Base-by-base conservation (phyloP, 495 filamentous ascomycete species). In the Penicillium malachiteum region DNA sequence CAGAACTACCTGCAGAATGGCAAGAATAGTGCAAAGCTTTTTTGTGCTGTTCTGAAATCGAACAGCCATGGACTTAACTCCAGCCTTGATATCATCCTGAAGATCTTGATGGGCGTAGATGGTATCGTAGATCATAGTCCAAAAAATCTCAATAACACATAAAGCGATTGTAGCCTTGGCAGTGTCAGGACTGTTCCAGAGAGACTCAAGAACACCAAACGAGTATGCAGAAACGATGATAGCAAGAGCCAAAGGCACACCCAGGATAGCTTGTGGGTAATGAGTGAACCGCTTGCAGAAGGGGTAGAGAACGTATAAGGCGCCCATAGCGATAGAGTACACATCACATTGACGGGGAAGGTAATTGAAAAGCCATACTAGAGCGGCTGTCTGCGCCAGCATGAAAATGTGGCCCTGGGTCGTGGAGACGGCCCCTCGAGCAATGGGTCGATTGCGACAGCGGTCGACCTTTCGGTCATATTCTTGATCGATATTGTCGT, bases 51-150 rank as follows among this genome's bases (percentile, higher is more conserved):
- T 12, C 16, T 52, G 37, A 34, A 57, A 45, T 8, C 48, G 48
- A 10, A 79, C 57, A 11, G 75, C 76, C 63, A 74, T 64, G 18
- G 56, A 57, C 56, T 67, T 69, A 8, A 80, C 67, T 0, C 76
- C 75, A 0, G 62, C 70, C 37, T 73, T 68, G 21, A 68, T 47
- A 52, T 81, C 78, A 40, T 79, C 75, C 14, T 57, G 53, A 5
- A 67, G 9, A 56, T 80, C 77, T 52, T 78, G 76, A 56, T 72
- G 66, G 0, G 73, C 75, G 51, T 80, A 80, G 16, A 79, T 62
- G 2, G 69, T 77, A 54, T 80, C 79, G 59, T 73, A 79, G 10
- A 71, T 68, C 8, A 76, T 63, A 1, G 72, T 76, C 75, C 76
- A 79, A 5, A 72, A 14, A 0, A 70, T 75, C 5, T 65, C 44